Evolutionary conservation across 2,329 filamentous ascomycete genomes (phyloP), one percentile per base, ranked within the genome.

Genomic region (Fonsecaea pedrosoi): DNA sequence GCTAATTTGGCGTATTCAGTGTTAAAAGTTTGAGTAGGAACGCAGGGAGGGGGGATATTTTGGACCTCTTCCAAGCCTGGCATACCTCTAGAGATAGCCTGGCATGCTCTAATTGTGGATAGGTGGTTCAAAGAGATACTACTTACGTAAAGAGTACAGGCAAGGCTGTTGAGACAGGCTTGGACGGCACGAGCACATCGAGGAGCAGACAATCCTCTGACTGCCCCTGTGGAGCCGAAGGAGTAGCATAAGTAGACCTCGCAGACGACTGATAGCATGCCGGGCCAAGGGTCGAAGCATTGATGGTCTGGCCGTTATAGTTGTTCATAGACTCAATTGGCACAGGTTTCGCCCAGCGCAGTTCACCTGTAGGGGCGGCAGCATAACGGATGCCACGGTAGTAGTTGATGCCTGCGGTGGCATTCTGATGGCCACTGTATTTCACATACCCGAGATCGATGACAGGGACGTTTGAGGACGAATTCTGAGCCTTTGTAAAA

Each of bases 61-160:
- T 15, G 15, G 15, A n/a, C n/a, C n/a, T 13, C 6, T 15, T 4
- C 15, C 12, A 9, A 38, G 35, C 12, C 12, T 38, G 35, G 15
- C 12, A 40, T 5, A 4, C 42, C 42, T 10, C 42, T 9, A 21
- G n/a, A 21, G 21, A 18, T 48, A 7, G 4, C 1, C 4, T n/a
- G 15, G 12, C n/a, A 9, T 8, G n/a, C 7, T 15, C n/a, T 21
- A 21, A 7, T 18, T 21, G 10, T 21, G 7, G 15, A 59, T 15
- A 42, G 35, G 6, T 12, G 38, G 30, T 21, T 9, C 30, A 32
- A 32, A 60, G 13, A 40, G 9, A 62, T 3, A 34, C 38, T 42
- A 64, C 62, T 59, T 55, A 64, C 62, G 72, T 71, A 30, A 71
- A 60, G 58, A 73, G 63, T 1, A 73, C 70, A 7, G 60, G 60